phyloP scores from a whole-genome alignment of 345 rosid genomes.

The Odontarrhena argentea region DNA sequence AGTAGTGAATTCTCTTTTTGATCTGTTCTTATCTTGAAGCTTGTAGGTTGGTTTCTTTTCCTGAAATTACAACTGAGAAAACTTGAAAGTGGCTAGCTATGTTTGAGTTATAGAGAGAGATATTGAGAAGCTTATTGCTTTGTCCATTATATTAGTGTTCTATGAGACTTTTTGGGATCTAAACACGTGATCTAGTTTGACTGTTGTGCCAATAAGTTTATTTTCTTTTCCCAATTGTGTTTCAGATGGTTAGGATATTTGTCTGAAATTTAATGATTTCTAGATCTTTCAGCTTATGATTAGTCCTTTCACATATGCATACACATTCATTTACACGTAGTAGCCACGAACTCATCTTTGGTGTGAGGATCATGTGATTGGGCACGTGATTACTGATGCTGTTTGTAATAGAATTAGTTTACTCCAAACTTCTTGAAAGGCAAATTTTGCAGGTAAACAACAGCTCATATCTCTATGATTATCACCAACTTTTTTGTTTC shows the following conservation, averaged over 20 bases:
- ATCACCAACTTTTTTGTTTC: constrained; percentile 1
- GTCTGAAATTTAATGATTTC: constrained; percentile 15
- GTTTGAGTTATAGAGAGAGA: constrained; percentile 23
- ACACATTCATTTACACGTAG: constrained; percentile 23
- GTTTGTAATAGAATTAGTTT: constrained; percentile 16
- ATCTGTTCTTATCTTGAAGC: constrained; percentile 18
- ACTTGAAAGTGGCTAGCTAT: constrained; percentile 6
- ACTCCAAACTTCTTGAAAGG: constrained; percentile 31
- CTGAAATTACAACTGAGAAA: constrained; percentile 22
- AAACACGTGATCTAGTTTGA: constrained; percentile 43
- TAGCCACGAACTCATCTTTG: constrained; percentile 15
- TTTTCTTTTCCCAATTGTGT: constrained; percentile 22
- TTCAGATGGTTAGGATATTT: constrained; percentile 22
- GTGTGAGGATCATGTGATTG: constrained; percentile 32
- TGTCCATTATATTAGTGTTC: constrained; percentile 33
- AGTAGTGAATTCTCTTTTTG: constrained; percentile 31
- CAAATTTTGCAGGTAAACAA: constrained; percentile 31
- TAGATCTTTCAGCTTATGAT: constrained; percentile 26
- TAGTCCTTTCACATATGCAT: constrained; percentile 9
- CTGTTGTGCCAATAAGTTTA: constrained; percentile 34
- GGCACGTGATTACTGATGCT: constrained; percentile 40
- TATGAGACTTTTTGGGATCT: constrained; percentile 37
- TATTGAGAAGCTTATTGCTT: constrained; percentile 29
- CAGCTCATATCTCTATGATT: constrained; percentile 26
- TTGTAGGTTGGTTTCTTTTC: constrained; percentile 12